Conservation (phyloP, 768 basidiomycete genomes). For the Melanogaster broomeanus region DNA sequence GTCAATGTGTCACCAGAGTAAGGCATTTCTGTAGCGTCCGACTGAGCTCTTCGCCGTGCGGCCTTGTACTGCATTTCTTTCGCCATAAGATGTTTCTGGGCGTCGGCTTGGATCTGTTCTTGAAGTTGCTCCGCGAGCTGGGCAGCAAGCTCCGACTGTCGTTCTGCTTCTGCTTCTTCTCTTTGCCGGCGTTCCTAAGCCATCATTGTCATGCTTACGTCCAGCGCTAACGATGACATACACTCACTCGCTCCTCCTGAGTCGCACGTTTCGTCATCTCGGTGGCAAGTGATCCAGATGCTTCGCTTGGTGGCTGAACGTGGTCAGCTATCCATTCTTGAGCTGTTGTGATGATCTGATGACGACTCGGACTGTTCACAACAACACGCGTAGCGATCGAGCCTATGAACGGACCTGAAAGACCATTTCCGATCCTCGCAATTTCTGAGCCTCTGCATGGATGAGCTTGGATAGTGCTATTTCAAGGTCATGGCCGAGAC, state of each 20-base stretch:
- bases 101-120: slow-evolving; percentile 67
- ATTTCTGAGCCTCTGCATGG: slow-evolving; percentile 63
- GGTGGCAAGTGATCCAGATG: slow-evolving; percentile 68
- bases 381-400: not conserved
- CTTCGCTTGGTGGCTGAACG: slow-evolving; percentile 57
- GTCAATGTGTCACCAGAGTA: slow-evolving; percentile 49
- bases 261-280: slow-evolving; percentile 77
- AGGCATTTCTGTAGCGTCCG: slow-evolving; percentile 70
- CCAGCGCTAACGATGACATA: not conserved
- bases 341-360: slow-evolving; percentile 62
- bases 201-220: not conserved
- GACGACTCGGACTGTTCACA: not conserved
- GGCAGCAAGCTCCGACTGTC: slow-evolving; percentile 49
- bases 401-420: slow-evolving; percentile 55
- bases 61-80: slow-evolving; percentile 49
- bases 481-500: slow-evolving; percentile 59
- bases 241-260: slow-evolving; percentile 64
- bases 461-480: slow-evolving; percentile 58
- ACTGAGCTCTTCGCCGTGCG: slow-evolving; percentile 63
- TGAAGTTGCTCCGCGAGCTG: slow-evolving; percentile 60
- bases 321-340: slow-evolving; percentile 72
- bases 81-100: slow-evolving; percentile 50
- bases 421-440: slow-evolving; percentile 73
- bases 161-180: slow-evolving; percentile 57
- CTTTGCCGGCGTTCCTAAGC: slow-evolving; percentile 52